Base-by-base conservation (phyloP, 352 stramenopile species). In the Nothophytophthora sp. region DNA sequence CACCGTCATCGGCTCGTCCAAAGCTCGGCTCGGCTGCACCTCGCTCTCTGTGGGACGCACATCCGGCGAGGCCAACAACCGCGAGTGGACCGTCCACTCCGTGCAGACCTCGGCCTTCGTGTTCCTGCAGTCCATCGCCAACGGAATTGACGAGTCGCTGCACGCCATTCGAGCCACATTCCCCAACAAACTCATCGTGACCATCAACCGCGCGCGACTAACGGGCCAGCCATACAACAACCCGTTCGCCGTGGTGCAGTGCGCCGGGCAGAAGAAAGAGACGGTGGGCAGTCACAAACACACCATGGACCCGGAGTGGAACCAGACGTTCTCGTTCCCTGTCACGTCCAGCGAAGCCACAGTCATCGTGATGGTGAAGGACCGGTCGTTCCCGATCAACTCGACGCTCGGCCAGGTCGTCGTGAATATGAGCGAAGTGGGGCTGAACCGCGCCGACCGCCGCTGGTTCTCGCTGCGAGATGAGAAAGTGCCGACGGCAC, bases 271-370 rank as follows among this genome's bases (percentile, higher is more conserved):
- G 59, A 94, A 94, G 68, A 94, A 92, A 25, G 86, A 94, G 51
- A 95, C 86, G 0, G 80, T 90, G 11, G 83, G 83, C 22, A 94
- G 82, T 45, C 81, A 95, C 60, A 90, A 90, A 37, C 85, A 94
- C 54, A 95, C 83, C 33, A 95, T 95, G 86, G 84, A 95, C 20
- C 86, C 86, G 0, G 86, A 95, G 58, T 95, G 86, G 86, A 95
- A 95, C 49, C 86, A 95, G 42, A 94, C 86, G 0, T 95, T 95
- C 41, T 93, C 83, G 7, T 95, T 95, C 36, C 86, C 86, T 0
- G 86, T 95, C 7, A 91, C 76, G 12, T 86, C 79, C 11, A 89
- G 70, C 30, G 73, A 90, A 43, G 80, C 86, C 4, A 62, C 67
- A 11, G 79, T 95, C 15, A 62, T 83, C 0, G 65, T 93, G 12